Evolutionary conservation across 2,329 filamentous ascomycete genomes (phyloP), one percentile per base, ranked within the genome.

Genomic region (Graphium sp.): DNA sequence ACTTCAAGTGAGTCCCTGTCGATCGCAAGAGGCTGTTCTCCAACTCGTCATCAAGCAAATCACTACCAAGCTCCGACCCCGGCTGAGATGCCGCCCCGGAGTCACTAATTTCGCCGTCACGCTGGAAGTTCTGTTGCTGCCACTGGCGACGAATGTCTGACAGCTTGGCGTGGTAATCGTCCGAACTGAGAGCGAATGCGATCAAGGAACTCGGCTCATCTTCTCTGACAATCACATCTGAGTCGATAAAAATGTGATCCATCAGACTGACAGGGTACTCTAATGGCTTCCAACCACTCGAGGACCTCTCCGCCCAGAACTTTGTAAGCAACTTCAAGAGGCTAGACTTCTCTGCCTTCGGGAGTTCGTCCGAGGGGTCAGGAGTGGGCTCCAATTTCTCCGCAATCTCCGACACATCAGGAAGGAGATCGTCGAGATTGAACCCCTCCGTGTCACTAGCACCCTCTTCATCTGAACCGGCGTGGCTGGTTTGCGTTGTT

Each of bases 251-350:
- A 26, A 98, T 85, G 48, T 98, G 89, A 47, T 98, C 89, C 11
- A 76, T 81, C 25, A 77, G 62, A 38, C 71, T 79, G 36, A 95
- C 67, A 4, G 91, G 91, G 43, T 98, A 98, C 31, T 98, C 89
- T 13, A 98, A 65, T 14, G 78, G 71, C 5, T 78, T 68, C 89
- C 89, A 98, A 21, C 87, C 85, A 48, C 84, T 94, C 15, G 91
- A 83, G 26, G 89, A 95, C 30, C 89, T 73, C 52, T 98, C 91
- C 3, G 89, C 91, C 89, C 89, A 98, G 50, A 98, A 98, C 43
- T 87, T 94, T 11, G 84, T 89, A 25, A 98, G 63, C 58, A 94
- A 84, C 46, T 91, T 93, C 70, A 98, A 78, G 38, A 95, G 59
- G 25, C 84, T 94, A 32, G 74, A 85, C 49, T 87, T 89, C 45